A percentile compares a stretch with the other conserved stretches of the same genome.
phyloP scores from a whole-genome alignment of 2,329 filamentous ascomycete genomes.

The Botryotinia globosa region DNA sequence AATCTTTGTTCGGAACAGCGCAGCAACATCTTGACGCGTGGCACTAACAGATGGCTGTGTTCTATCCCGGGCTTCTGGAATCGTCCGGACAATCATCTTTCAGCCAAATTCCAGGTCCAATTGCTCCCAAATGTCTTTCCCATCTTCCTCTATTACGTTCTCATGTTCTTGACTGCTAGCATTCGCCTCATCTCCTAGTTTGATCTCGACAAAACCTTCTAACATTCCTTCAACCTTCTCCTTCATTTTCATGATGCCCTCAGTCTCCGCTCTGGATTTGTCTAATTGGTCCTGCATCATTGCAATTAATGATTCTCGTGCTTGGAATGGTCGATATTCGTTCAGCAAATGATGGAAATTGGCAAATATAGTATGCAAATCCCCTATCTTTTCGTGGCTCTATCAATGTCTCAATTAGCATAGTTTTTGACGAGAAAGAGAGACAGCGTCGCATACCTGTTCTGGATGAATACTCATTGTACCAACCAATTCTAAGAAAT shows the following conservation, averaged over 20 bases:
- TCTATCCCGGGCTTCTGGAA: not conserved
- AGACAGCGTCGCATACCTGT: constrained; percentile 40
- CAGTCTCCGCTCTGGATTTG: constrained; percentile 68
- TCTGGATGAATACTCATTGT: constrained; percentile 65
- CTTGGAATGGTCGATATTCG: constrained; percentile 90
- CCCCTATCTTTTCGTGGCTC: constrained; percentile 68
- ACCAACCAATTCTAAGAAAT: constrained; percentile 82
- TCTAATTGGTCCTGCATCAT: constrained; percentile 85
- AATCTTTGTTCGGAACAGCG: not conserved
- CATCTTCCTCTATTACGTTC: constrained; percentile 22
- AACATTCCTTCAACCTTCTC: constrained; percentile 73
- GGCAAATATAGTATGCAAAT: constrained; percentile 78
- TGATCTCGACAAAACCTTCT: constrained; percentile 59
- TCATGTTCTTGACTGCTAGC: constrained; percentile 24
- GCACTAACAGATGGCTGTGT: not conserved
- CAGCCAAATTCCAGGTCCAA: constrained; percentile 44
- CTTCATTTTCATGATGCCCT: constrained; percentile 62
- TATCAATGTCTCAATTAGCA: constrained; percentile 38
- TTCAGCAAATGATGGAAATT: constrained; percentile 95
- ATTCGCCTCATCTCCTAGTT: constrained; percentile 23
- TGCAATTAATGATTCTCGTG: constrained; percentile 78
- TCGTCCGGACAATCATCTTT: not conserved
- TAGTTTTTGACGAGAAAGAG: not conserved
- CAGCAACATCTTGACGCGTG: not conserved
- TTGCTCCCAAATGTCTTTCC: constrained; percentile 44